These are phyloP conservation scores for Tulasnella sp. DNA, from an alignment of 768 basidiomycete species.

Conservation along the genomic window DNA sequence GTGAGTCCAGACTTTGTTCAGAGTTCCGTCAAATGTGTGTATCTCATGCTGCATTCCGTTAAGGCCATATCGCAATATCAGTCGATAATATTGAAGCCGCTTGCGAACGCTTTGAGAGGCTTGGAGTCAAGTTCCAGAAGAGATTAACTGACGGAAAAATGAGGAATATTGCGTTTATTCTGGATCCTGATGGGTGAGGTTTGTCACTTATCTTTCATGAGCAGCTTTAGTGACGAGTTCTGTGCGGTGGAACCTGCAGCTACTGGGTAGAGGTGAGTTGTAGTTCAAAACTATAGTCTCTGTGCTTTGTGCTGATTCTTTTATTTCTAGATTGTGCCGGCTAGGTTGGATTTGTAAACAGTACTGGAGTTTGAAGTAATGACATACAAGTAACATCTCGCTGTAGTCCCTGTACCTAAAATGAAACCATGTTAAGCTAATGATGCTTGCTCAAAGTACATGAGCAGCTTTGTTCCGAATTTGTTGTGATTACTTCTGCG, in stretches of 20 bases:
- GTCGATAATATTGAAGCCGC: slow-evolving; percentile 74
- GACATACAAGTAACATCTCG: neutral
- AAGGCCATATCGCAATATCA: slow-evolving; percentile 69
- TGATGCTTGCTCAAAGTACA: no score
- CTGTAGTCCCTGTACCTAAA: no score
- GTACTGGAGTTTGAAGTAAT: neutral
- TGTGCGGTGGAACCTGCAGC: neutral
- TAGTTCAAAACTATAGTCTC: neutral
- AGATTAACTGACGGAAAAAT: slow-evolving; percentile 73
- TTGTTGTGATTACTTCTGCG: no score
- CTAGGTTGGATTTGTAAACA: neutral
- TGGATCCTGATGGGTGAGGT: slow-evolving; percentile 63
- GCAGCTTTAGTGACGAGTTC: neutral
- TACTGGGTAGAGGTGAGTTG: slow-evolving; percentile 26
- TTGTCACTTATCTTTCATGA: neutral
- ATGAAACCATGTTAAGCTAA: no score
- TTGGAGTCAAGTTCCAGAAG: slow-evolving; percentile 82
- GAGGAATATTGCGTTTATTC: slow-evolving; percentile 68
- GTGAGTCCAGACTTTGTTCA: slow-evolving; percentile 10
- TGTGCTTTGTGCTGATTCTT: neutral
- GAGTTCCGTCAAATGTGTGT: neutral
- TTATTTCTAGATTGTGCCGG: slow-evolving; percentile 7
- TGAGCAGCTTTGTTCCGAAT: no score
- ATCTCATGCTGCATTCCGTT: slow-evolving; percentile 19
- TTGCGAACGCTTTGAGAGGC: slow-evolving; percentile 66